Evolutionary conservation across 179 eudicot species (phyloP).

Genomic region (Gypsophila paniculata): DNA sequence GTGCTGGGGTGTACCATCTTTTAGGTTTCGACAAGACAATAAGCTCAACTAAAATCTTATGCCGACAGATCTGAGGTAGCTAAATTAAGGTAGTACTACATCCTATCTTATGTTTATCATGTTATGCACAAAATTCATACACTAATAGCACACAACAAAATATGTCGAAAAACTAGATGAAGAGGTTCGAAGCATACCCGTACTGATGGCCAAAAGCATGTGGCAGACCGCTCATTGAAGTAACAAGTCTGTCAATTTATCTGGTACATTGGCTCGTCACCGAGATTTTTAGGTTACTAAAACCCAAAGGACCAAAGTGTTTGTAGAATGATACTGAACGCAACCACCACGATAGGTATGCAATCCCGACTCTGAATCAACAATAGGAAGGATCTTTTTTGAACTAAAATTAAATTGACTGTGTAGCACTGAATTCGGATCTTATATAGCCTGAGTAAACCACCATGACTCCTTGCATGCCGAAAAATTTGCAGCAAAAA

Average conservation of each 20-base stretch:
- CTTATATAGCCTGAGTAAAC: slow-evolving; percentile 9
- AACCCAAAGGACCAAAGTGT: neutral
- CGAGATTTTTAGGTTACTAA: slow-evolving; percentile 5
- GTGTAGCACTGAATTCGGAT: neutral
- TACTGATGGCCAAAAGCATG: slow-evolving; percentile 14
- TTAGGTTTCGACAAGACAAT: slow-evolving; percentile 4
- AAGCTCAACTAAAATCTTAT: neutral
- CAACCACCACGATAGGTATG: neutral
- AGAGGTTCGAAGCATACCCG: slow-evolving; percentile 21
- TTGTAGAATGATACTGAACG: neutral
- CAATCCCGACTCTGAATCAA: neutral
- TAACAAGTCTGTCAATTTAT: neutral
- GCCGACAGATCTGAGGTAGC: neutral
- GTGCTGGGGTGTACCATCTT: neutral
- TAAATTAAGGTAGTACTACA: neutral
- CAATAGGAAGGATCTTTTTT: neutral
- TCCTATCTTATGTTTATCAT: slow-evolving; percentile 9
- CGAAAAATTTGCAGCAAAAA: neutral
- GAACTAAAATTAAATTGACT: neutral
- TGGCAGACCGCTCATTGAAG: slow-evolving; percentile 6
- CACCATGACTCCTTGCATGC: neutral
- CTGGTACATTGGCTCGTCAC: neutral
- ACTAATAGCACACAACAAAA: slow-evolving; percentile 1
- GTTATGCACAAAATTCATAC: neutral
- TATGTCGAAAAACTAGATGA: neutral